Evolutionary conservation across 306 rosid species (phyloP).

Genomic region (Prunus persica): DNA sequence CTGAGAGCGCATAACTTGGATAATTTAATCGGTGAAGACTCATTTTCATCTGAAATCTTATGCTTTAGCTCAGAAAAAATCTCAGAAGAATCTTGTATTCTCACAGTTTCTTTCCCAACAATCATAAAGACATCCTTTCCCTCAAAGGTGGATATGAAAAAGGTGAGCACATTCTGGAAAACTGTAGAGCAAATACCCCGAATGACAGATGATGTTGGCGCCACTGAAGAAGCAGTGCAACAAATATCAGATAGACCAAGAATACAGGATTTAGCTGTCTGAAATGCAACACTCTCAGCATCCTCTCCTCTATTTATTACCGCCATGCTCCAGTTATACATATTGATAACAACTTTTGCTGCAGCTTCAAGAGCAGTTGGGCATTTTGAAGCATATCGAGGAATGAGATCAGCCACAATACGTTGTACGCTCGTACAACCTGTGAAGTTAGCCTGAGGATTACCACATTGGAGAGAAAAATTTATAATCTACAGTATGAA

Average conservation of each 20-base stretch:
- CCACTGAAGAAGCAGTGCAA: constrained; percentile 59
- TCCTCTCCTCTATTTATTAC: constrained; percentile 64
- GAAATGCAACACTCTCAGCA: constrained; percentile 64
- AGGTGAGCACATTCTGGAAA: constrained; percentile 71
- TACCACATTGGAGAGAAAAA: constrained; percentile 16
- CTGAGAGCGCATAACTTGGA: constrained; percentile 53
- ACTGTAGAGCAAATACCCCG: constrained; percentile 73
- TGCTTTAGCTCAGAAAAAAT: constrained; percentile 52
- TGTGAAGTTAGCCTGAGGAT: constrained; percentile 36
- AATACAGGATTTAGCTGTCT: constrained; percentile 69
- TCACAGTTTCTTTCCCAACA: constrained; percentile 56
- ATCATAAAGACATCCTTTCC: constrained; percentile 62
- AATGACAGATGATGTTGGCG: constrained; percentile 65
- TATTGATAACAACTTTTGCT: constrained; percentile 65
- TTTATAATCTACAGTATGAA: background rate
- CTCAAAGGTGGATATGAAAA: constrained; percentile 56
- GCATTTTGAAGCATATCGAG: constrained; percentile 76
- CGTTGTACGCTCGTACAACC: constrained; percentile 86
- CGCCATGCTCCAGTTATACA: constrained; percentile 67
- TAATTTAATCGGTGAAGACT: constrained; percentile 44
- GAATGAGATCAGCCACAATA: constrained; percentile 85
- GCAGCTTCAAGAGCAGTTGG: constrained; percentile 93
- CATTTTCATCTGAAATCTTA: constrained; percentile 58
- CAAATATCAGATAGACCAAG: constrained; percentile 75
- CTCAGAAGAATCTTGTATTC: constrained; percentile 54